Percentiles rank a stretch among this genome's conserved stretches.
Conservation (phyloP, 2,329 filamentous ascomycete species). For the Aspergillus novoparasiticus region DNA sequence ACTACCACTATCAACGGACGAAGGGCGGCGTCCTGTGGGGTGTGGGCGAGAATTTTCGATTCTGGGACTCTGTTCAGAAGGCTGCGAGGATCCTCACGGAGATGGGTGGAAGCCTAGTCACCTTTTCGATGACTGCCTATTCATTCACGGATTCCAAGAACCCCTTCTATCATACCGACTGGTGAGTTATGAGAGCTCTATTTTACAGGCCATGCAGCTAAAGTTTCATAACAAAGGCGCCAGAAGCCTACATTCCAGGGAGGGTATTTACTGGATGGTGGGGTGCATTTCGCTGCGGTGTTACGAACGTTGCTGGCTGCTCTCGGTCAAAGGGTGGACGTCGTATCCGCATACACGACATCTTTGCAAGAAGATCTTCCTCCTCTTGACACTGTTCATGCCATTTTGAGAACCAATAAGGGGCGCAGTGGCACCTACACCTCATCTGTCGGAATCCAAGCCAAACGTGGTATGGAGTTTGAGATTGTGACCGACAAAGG, state of each 20-base stretch:
- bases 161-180: conserved; percentile 44
- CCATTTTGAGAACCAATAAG: neutral
- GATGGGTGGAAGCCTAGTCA: neutral
- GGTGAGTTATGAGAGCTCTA: conserved; percentile 31
- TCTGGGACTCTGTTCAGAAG: neutral
- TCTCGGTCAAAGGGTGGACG: neutral
- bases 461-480: neutral
- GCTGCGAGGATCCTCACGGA: neutral
- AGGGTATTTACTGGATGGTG: conserved; percentile 75
- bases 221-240: conserved; percentile 50
- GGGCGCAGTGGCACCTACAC: neutral
- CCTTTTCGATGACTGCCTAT: neutral
- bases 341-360: neutral
- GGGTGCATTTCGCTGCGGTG: conserved; percentile 71
- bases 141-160: neutral
- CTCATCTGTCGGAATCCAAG: neutral
- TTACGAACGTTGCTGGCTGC: conserved; percentile 1
- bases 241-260: conserved; percentile 72
- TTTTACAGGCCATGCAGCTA: accelerated
- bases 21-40: neutral
- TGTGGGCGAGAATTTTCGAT: conserved; percentile 12
- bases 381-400: conserved; percentile 5
- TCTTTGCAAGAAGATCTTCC: neutral
- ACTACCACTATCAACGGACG: neutral
- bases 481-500: conserved; percentile 3